Base-by-base conservation (phyloP, 164 flowering plant genomes). In the Stephania cephalantha region DNA sequence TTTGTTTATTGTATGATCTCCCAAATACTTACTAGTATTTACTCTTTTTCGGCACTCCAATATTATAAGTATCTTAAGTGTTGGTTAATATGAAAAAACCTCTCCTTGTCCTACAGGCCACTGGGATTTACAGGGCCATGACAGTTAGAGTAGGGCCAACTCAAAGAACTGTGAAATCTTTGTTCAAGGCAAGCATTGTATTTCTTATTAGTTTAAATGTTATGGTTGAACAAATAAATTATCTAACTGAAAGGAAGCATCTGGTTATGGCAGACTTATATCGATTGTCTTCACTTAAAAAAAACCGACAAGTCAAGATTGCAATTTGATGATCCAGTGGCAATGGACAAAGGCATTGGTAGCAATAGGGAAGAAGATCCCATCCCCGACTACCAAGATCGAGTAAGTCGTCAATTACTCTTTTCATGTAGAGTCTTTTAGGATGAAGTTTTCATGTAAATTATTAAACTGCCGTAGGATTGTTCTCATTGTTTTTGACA, bases 51-150 rank as follows among this genome's bases (percentile, higher is more conserved):
- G 42, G 42, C 42, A 35, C 42, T 35, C 42, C 42, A 35, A 35
- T 35, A 35, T 35, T 35, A 2, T 2, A 35, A 35, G 42, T 35
- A 35, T 35, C 42, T 35, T 35, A 35, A 35, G 42, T 35, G 42
- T 25, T 25, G 25, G 25, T 25, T 25, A 25, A 25, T 25, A 25
- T 25, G 25, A 25, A 25, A 25, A 25, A 25, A 25, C 25, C 9
- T 70, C 9, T 70, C n/a, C 46, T 74, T 71, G 29, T 78, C 72
- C 20, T 35, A 71, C 66, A 94, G 98, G 89, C 92, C 66, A 95
- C 99, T 77, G 99, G 99, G 74, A 89, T 95, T 78, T 95, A 95
- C 83, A 85, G 99, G 86, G 99, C 99, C n/a, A 93, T 93, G 98
- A 95, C 82, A 81, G 99, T 95, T 20, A 85, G 99, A 91, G 84